Evolutionary conservation across 495 filamentous ascomycete genomes (phyloP).

Genomic region (Daldinia caldariorum): DNA sequence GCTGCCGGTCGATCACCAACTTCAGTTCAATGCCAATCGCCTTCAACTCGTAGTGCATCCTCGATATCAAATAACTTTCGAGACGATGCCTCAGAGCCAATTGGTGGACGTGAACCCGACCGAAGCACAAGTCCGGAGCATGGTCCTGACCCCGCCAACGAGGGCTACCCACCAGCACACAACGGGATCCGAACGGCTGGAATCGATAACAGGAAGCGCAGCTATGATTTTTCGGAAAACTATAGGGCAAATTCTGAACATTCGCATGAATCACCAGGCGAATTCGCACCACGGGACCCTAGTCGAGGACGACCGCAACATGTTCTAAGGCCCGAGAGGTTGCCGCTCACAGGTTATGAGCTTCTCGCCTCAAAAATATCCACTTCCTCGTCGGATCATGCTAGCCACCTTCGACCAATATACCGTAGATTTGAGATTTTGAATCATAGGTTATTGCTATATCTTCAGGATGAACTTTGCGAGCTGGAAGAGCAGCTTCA

Average conservation of each 20-base stretch:
- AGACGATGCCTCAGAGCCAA: slow-evolving; percentile 47
- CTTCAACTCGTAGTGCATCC: slow-evolving; percentile 46
- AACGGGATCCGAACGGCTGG: slow-evolving; percentile 23
- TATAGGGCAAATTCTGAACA: slow-evolving; percentile 44
- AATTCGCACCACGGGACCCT: slow-evolving; percentile 45
- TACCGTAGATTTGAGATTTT: slow-evolving; percentile 86
- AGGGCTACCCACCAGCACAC: slow-evolving; percentile 11
- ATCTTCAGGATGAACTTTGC: slow-evolving; percentile 86
- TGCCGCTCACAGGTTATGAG: slow-evolving; percentile 70
- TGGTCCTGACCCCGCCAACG: slow-evolving; percentile 47
- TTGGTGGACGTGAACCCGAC: slow-evolving; percentile 54
- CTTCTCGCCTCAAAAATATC: slow-evolving; percentile 71
- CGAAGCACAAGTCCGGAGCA: slow-evolving; percentile 58
- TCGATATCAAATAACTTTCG: slow-evolving; percentile 51
- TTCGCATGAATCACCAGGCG: slow-evolving; percentile 43
- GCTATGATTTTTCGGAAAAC: slow-evolving; percentile 52
- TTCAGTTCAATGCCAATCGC: slow-evolving; percentile 35
- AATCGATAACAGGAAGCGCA: slow-evolving; percentile 33
- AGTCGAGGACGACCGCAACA: slow-evolving; percentile 44
- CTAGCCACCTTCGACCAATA: slow-evolving; percentile 66
- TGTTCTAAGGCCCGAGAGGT: slow-evolving; percentile 49
- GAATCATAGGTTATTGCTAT: slow-evolving; percentile 85
- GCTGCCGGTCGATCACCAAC: slow-evolving; percentile 45
- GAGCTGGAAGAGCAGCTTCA: slow-evolving; percentile 81
- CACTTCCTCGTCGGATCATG: slow-evolving; percentile 42